Evolutionary conservation across 148 eudicot species (phyloP).

Genomic region (Hydrangea macrophylla): DNA sequence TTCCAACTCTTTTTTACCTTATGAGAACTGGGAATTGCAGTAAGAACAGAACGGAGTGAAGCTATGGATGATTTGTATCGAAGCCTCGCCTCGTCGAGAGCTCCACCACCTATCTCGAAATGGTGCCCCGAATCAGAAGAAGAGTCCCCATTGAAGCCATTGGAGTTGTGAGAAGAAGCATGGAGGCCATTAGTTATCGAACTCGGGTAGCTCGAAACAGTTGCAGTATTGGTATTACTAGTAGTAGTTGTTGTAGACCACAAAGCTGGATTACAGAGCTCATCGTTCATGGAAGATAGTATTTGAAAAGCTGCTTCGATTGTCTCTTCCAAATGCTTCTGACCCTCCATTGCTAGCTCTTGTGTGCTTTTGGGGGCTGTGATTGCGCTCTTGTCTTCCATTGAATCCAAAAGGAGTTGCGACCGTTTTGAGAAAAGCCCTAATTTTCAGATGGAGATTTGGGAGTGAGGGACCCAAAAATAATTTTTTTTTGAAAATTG

Average conservation of each 20-base stretch:
- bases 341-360: conserved; percentile 74
- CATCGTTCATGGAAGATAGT: conserved; percentile 88
- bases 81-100: conserved; percentile 74
- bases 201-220: not conserved
- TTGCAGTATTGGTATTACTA: not conserved
- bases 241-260: conserved; percentile 53
- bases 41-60: conserved; percentile 61
- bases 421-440: not conserved
- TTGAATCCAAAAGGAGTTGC: conserved; percentile 9
- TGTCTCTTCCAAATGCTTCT: conserved; percentile 75
- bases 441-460: not conserved
- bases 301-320: conserved; percentile 77
- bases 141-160: conserved; percentile 25
- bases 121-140: conserved; percentile 49
- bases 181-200: conserved; percentile 19
- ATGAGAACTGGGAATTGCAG: conserved; percentile 53
- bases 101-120: conserved; percentile 82
- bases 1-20: conserved; percentile 29
- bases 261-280: conserved; percentile 76
- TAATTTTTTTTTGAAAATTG: too few relatives aligned
- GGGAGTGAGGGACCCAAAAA: not conserved
- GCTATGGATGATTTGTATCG: conserved; percentile 67
- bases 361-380: conserved; percentile 28
- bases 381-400: conserved; percentile 36
- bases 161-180: not conserved